Evolutionary conservation across 441 rosid species (phyloP), one percentile per base, ranked within the genome.

Genomic region (Arabidopsis hybrid): DNA sequence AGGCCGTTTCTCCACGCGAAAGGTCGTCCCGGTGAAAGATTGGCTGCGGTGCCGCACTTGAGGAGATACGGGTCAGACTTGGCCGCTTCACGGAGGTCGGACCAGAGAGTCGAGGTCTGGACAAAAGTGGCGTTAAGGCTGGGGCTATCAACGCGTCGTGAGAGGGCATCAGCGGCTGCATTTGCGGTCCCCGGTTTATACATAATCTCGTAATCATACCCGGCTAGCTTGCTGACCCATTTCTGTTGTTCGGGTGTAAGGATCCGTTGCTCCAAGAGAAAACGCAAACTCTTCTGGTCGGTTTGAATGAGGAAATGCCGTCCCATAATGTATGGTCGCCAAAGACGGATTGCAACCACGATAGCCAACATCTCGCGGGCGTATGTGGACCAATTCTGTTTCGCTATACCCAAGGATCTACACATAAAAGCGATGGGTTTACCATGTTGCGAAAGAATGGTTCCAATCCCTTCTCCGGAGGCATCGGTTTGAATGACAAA

Each of bases 231-330:
- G 35, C 3, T 11, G 35, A 0, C 35, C n/a, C n/a, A n/a, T n/a
- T n/a, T n/a, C n/a, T n/a, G n/a, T n/a, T n/a, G n/a, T n/a, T n/a
- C n/a, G n/a, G 14, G 58, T 0, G 58, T 52, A 0, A 59, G 34
- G 0, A 52, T 26, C 1, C 35, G n/a, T 11, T 52, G 34, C 3
- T 26, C 35, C 1, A 52, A 0, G 0, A 52, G 0, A 0, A 4
- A 52, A 0, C 34, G n/a, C 0, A 52, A 1, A 1, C 34, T 52
- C 0, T 0, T 1, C 1, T 52, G 58, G 2, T 26, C 35, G 0
- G 58, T 21, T 1, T 52, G 58, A 0, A 52, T 59, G 3, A 1
- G 1, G n/a, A 59, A 59, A 2, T 4, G 7, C 0, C 42, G 29
- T 0, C 43, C 62, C 0, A 58, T 0, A 0, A 59, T 0, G 8